These are phyloP conservation scores for Fomitopsis betulina DNA, from an alignment of 1,284 basidiomycete species.

Conservation along the genomic window DNA sequence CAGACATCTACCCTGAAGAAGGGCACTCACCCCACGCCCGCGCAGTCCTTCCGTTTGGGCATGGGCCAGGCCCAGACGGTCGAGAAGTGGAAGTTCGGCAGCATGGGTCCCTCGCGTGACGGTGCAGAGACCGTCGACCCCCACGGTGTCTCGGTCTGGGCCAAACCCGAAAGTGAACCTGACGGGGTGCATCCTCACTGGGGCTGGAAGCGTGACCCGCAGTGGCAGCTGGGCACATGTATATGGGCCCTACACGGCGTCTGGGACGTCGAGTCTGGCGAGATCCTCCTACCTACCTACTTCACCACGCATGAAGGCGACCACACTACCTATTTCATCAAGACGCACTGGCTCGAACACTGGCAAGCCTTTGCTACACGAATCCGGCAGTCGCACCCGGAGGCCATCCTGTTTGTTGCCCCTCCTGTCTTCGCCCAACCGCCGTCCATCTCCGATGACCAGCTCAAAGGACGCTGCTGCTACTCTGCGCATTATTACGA, in stretches of 20 bases:
- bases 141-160: slow-evolving; percentile 72
- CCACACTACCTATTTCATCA: slow-evolving; percentile 61
- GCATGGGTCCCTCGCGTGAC: slow-evolving; percentile 73
- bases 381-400: slow-evolving; percentile 73
- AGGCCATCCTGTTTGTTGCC: slow-evolving; percentile 89
- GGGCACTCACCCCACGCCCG: slow-evolving; percentile 83
- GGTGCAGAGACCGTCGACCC: slow-evolving; percentile 84
- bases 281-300: slow-evolving; percentile 74
- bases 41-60: slow-evolving; percentile 81
- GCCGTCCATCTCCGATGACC: slow-evolving; percentile 55
- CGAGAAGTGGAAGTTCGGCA: slow-evolving; percentile 82
- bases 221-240: slow-evolving; percentile 85
- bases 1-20: slow-evolving; percentile 78
- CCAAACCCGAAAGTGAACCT: slow-evolving; percentile 41
- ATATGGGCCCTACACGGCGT: slow-evolving; percentile 93
- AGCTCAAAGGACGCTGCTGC: slow-evolving; percentile 69
- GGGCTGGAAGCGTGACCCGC: slow-evolving; percentile 76
- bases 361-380: slow-evolving; percentile 61
- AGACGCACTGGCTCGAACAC: slow-evolving; percentile 84
- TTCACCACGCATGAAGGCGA: slow-evolving; percentile 43
- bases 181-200: slow-evolving; percentile 56
- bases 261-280: slow-evolving; percentile 77
- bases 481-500: slow-evolving; percentile 94
- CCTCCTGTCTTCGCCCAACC: slow-evolving; percentile 90
- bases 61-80: slow-evolving; percentile 85